Evolutionary conservation across 495 filamentous ascomycete species (phyloP), one percentile per base, ranked within the genome.

Genomic region (Penicillium paradoxum): DNA sequence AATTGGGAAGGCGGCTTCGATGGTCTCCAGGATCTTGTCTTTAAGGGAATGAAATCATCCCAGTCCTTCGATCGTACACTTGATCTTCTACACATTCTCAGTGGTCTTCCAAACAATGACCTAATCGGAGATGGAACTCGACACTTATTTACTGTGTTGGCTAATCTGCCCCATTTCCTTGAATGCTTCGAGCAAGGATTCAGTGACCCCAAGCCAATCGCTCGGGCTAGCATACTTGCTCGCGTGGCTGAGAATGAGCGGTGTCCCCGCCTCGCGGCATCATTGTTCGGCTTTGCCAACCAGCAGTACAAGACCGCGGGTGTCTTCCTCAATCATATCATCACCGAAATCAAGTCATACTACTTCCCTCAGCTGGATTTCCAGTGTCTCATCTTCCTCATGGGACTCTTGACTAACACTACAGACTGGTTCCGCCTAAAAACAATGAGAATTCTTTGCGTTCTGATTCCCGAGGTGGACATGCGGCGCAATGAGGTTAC

Each of bases 1-100:
- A 88, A 85, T 53, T 97, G 93, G 95, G 89, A 97, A 56, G 90
- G 90, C 13, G 71, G 71, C 4, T 97, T 97, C 61, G 88, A 95
- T 59, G 92, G 93, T 6, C 73, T 97, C 36, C 88, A 95, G 51
- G 79, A 85, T 17, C 70, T 96, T 25, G 75, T 97, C 5, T 90
- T 95, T 71, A 97, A 96, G 65, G 93, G 93, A 5, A 70, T 96
- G 38, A 85, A 91, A 52, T 97, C 92, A n/a, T 90, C 88, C 0
- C 62, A 83, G 29, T 91, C 88, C 37, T 78, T 95, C 14, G 82
- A 87, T 25, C 75, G 82, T 42, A 90, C 91, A 5, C 72, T 97
- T n/a, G 75, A 79, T 53, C 76, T 90, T 0, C 74, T 97, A 40
- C 84, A 96, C 60, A 81, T 80, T 59, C 79, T 97, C 17, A 85